Percentiles rank a stretch among this genome's conserved stretches.
phyloP scores from a whole-genome alignment of 2,329 filamentous ascomycete species.

The Pyrenochaeta sp. region DNA sequence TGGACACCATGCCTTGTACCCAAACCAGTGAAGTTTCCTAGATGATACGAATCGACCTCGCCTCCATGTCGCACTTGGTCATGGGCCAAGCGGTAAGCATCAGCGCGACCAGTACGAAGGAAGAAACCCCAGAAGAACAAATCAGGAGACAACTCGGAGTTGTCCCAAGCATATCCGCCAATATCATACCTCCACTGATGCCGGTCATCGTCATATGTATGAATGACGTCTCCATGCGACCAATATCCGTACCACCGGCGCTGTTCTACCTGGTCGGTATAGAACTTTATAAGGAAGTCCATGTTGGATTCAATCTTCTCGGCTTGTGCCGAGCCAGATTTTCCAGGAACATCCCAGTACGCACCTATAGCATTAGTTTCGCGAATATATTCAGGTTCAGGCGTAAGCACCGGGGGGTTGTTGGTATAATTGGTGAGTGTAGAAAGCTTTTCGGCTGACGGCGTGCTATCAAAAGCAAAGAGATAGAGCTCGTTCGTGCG shows the following conservation, averaged over 20 bases:
- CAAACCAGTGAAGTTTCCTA: constrained; percentile 65
- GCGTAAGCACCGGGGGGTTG: constrained; percentile 60
- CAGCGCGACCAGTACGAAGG: constrained; percentile 64
- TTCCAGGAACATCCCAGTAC: constrained; percentile 60
- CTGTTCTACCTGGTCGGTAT: constrained; percentile 63
- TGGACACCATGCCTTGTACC: constrained; percentile 70
- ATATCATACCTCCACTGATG: constrained; percentile 70
- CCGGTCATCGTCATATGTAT: constrained; percentile 66
- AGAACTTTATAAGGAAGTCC: constrained; percentile 64
- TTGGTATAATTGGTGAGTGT: constrained; percentile 56
- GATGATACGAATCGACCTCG: constrained; percentile 69
- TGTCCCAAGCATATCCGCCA: constrained; percentile 71
- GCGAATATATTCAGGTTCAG: constrained; percentile 59
- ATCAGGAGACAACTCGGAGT: constrained; percentile 69
- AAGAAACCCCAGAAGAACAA: constrained; percentile 70
- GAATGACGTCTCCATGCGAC: constrained; percentile 69
- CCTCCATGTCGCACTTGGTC: constrained; percentile 65
- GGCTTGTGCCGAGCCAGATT: constrained; percentile 36
- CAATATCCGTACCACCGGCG: constrained; percentile 70
- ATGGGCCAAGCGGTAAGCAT: constrained; percentile 67
- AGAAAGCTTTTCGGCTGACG: constrained; percentile 56
- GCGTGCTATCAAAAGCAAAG: constrained; percentile 61
- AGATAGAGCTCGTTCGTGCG: constrained; percentile 66
- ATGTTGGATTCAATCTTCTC: constrained; percentile 60
- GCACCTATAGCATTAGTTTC: constrained; percentile 62